Evolutionary conservation across 164 flowering plant species (phyloP), one percentile per base, ranked within the genome.

Genomic region (Hamamelis virginiana): DNA sequence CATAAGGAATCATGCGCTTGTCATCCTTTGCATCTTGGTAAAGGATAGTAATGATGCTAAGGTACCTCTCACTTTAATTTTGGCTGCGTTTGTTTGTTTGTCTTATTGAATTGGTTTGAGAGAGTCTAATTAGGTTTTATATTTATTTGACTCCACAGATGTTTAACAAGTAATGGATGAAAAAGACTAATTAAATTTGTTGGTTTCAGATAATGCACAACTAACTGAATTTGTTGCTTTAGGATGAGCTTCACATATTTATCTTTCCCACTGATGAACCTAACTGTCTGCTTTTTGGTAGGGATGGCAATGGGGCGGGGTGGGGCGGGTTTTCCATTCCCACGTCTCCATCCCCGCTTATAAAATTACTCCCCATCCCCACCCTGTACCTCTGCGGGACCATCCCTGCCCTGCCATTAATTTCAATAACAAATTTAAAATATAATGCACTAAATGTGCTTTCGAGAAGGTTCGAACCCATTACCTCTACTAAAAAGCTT

Each of bases 21-120:
- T 57, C 60, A 69, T 88, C 61, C 92, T 90, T 64, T 71, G 66
- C 72, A 59, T 82, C 43, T 71, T 90, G 77, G 89, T 79, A 47
- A 83, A 80, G 74, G 87, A 84, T 65, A 76, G 74, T 69, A 80
- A 85, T 75, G 87, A 86, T 57, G 75, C 71, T 15, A 88, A 86
- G 96, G 96, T 89, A 71, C 62, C 69, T 74, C 57, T 68, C 22
- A 61, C 45, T 66, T 69, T 61, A 53, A 18, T 21, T 18, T 21
- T 57, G 28, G 28, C 16, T 44, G 15, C 18, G 8, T 21, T 64
- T 25, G 44, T 51, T 41, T 74, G 15, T 53, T 15, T 26, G 23
- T 53, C 58, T n/a, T 53, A 8, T 13, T 16, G 13, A 18, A 62
- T 44, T 63, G 11, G 21, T 43, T 45, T 43, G 53, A 45, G 8